Evolutionary conservation across 1,139 yeast species (phyloP).

Genomic region (Debaryomyces fabryi): DNA sequence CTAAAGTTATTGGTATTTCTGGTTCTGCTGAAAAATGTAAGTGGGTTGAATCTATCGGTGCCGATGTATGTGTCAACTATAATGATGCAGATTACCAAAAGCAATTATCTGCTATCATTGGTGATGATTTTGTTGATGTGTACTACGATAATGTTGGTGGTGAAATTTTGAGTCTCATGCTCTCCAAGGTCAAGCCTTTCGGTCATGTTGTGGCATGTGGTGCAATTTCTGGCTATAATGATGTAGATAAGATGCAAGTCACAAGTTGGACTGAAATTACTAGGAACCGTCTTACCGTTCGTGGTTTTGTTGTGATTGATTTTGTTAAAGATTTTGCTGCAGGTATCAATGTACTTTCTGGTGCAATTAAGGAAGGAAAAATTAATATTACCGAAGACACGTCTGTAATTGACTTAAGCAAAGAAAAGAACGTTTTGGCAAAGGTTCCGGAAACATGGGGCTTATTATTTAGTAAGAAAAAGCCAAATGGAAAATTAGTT

Average conservation of each 20-base stretch:
- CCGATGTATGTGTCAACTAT: slow-evolving; percentile 31
- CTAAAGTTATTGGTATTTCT: slow-evolving; percentile 33
- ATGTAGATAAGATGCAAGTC: slow-evolving; percentile 33
- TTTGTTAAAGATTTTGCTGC: slow-evolving; percentile 32
- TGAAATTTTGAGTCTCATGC: slow-evolving; percentile 50
- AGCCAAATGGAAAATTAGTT: slow-evolving; percentile 40
- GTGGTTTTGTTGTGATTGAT: slow-evolving; percentile 52
- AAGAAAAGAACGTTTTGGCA: slow-evolving; percentile 22
- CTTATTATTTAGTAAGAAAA: slow-evolving; percentile 31
- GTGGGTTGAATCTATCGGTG: slow-evolving; percentile 35
- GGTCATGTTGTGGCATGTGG: slow-evolving; percentile 64
- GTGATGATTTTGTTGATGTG: slow-evolving; percentile 47
- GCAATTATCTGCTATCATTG: slow-evolving; percentile 48
- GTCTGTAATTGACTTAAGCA: slow-evolving; percentile 29
- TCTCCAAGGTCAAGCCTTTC: slow-evolving; percentile 39
- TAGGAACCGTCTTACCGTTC: slow-evolving; percentile 48
- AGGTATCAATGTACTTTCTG: slow-evolving; percentile 37
- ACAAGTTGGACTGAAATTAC: slow-evolving; percentile 46
- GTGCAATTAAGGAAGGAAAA: slow-evolving; percentile 45
- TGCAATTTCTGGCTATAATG: slow-evolving; percentile 61
- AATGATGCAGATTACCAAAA: slow-evolving; percentile 37
- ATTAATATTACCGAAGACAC: slow-evolving; percentile 32
- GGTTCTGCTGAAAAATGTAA: slow-evolving; percentile 32
- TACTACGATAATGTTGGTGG: slow-evolving; percentile 71
- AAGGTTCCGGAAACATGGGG: slow-evolving; percentile 34